These are phyloP conservation scores for Fusarium goolgardi DNA, from an alignment of 2,329 filamentous ascomycete species.

Conservation along the genomic window DNA sequence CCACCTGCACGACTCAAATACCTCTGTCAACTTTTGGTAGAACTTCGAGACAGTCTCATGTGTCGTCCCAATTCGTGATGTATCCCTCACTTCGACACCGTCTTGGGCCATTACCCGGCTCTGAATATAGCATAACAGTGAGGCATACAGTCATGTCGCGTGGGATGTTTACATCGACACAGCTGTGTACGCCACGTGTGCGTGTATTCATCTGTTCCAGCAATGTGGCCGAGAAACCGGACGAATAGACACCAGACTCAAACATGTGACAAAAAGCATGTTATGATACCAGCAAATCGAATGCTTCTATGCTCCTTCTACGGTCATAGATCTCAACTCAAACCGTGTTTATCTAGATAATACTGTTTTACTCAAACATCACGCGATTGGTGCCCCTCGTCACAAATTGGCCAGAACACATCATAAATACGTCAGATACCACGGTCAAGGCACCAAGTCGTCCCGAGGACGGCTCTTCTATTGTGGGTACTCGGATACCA, in stretches of 20 bases:
- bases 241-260: background rate
- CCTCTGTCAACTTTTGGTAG: background rate
- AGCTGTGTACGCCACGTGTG: slow-evolving; percentile 18
- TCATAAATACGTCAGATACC: slow-evolving; percentile 16
- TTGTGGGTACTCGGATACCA: background rate
- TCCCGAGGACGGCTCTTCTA: slow-evolving; percentile 29
- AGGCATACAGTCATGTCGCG: slow-evolving; percentile 22
- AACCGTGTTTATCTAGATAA: slow-evolving; percentile 6
- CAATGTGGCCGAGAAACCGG: background rate
- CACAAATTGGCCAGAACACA: slow-evolving; percentile 21
- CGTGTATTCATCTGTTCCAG: slow-evolving; percentile 1
- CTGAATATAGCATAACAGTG: slow-evolving; percentile 6
- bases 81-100: slow-evolving; percentile 18
- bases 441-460: background rate
- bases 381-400: slow-evolving; percentile 11
- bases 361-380: slow-evolving; percentile 8
- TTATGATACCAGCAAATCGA: slow-evolving; percentile 1
- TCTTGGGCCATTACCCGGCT: background rate
- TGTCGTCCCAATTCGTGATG: background rate
- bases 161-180: slow-evolving; percentile 23
- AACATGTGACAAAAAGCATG: slow-evolving; percentile 10
- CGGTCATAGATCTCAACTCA: slow-evolving; percentile 7
- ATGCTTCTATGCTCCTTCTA: slow-evolving; percentile 17
- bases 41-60: background rate
- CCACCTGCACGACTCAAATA: background rate